Evolutionary conservation across 2,329 filamentous ascomycete genomes (phyloP), one percentile per base, ranked within the genome.

Genomic region (Pseudopyricularia cyperi): DNA sequence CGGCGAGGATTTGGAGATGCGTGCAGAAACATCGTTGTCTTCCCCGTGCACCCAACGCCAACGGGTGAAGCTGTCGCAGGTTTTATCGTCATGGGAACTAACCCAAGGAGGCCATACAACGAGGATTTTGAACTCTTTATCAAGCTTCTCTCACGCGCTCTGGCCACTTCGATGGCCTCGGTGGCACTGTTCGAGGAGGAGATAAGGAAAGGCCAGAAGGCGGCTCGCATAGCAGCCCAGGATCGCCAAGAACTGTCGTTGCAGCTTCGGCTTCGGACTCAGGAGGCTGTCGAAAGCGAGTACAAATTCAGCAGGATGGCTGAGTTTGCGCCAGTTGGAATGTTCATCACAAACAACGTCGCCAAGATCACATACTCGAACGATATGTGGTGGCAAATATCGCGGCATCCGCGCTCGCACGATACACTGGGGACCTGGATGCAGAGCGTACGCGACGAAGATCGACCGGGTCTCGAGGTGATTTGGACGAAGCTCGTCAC

Each of bases 321-420:
- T 2, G 83, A 87, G 58, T 82, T 87, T 49, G 81, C 85, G 2
- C 85, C 85, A 0, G 80, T 87, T 1, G 85, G 85, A n/a, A 82
- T 89, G 67, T 86, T 83, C 59, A 84, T 89, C 54, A 79, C 82
- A 9, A 77, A 85, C 59, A 71, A 74, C 2, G 69, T 75, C 48
- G 85, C 84, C 14, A 75, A 76, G 35, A 77, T 89, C 53, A 79
- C 75, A 0, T 88, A 84, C 61, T 83, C 82, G 54, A 89, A 89
- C 59, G 77, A 85, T 48, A 79, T 82, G 9, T 89, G 73, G 69
- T 71, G 75, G 57, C 68, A 70, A 34, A 75, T 79, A 34, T 76
- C 73, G 1, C 73, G 74, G 1, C 63, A 57, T 55, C 44, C 2
- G n/a, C 37, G 6, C 50, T 26, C 28, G 34, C 30, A 30, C 22